These are phyloP conservation scores for Leucoagaricus sp. DNA, from an alignment of 1,284 basidiomycete genomes.

Conservation along the genomic window DNA sequence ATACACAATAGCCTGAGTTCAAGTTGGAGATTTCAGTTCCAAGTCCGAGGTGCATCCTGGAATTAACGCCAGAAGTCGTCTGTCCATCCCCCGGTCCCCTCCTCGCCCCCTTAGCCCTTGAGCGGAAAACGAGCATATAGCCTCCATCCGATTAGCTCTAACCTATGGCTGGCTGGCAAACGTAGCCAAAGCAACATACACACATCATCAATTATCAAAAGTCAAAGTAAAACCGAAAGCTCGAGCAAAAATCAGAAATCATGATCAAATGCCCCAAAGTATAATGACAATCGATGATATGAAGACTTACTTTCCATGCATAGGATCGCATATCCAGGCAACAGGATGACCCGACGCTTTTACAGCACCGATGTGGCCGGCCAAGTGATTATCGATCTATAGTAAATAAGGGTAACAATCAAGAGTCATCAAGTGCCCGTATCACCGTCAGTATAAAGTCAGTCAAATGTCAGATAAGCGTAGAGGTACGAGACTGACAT, in stretches of 20 bases:
- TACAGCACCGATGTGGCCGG: slow-evolving; percentile 85
- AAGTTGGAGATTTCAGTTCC: too few relatives aligned
- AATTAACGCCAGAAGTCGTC: background rate
- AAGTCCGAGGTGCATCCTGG: slow-evolving; percentile 1
- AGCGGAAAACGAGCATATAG: too few relatives aligned
- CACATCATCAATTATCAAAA: too few relatives aligned
- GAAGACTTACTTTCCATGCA: slow-evolving; percentile 87
- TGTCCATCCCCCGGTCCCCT: too few relatives aligned
- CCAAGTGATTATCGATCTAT: slow-evolving; percentile 79
- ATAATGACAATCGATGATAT: background rate
- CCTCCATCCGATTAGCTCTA: too few relatives aligned
- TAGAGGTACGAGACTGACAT: background rate
- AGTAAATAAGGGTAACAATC: background rate
- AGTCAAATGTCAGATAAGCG: background rate
- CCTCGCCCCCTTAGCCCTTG: too few relatives aligned
- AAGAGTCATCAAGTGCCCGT: background rate
- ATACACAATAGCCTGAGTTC: too few relatives aligned
- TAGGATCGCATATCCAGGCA: slow-evolving; percentile 95
- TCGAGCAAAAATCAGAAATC: background rate
- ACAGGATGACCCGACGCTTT: slow-evolving; percentile 83
- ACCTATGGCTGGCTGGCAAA: too few relatives aligned
- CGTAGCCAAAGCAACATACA: too few relatives aligned
- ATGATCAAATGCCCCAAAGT: background rate
- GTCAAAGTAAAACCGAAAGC: too few relatives aligned
- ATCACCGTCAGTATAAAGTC: background rate